These are phyloP conservation scores for Aspergillus kassunensis DNA, from an alignment of 495 filamentous ascomycete genomes.

Conservation along the genomic window DNA sequence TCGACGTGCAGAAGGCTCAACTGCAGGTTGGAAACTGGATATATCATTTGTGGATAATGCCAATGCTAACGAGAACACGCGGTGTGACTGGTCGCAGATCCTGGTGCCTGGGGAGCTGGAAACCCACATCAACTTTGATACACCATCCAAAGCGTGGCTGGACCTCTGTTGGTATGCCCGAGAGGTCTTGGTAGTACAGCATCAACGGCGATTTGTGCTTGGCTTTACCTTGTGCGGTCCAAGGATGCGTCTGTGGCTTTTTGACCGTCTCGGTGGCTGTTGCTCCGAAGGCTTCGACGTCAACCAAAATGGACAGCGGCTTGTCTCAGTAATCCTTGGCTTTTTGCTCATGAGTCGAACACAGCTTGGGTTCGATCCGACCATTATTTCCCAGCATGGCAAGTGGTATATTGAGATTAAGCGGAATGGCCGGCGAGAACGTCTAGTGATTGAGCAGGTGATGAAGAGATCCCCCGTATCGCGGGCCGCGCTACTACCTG, in stretches of 20 bases:
- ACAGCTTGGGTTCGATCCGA: slow-evolving; percentile 47
- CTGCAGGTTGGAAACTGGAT: no score
- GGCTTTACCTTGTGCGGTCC: slow-evolving; percentile 42
- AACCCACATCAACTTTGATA: slow-evolving; percentile 40
- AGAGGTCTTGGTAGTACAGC: slow-evolving; percentile 43
- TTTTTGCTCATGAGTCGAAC: slow-evolving; percentile 44
- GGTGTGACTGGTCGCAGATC: slow-evolving; percentile 44
- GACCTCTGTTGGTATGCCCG: slow-evolving; percentile 40
- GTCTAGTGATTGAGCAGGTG: slow-evolving; percentile 39
- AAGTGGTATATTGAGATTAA: slow-evolving; percentile 37
- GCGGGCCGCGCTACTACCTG: slow-evolving; percentile 45
- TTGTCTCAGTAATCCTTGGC: slow-evolving; percentile 41
- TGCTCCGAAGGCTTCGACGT: slow-evolving; percentile 29
- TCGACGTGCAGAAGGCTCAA: no score
- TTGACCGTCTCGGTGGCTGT: slow-evolving; percentile 45
- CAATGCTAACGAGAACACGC: no score
- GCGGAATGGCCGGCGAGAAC: slow-evolving; percentile 32
- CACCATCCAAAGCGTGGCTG: slow-evolving; percentile 28
- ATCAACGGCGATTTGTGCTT: slow-evolving; percentile 43
- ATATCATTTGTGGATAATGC: no score
- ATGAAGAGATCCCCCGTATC: slow-evolving; percentile 36
- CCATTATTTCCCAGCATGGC: slow-evolving; percentile 31
- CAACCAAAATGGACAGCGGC: slow-evolving; percentile 36
- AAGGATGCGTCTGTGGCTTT: slow-evolving; percentile 33
- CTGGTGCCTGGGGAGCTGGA: slow-evolving; percentile 46